phyloP scores from a whole-genome alignment of 1,284 basidiomycete species.

The Thelephora terrestris region DNA sequence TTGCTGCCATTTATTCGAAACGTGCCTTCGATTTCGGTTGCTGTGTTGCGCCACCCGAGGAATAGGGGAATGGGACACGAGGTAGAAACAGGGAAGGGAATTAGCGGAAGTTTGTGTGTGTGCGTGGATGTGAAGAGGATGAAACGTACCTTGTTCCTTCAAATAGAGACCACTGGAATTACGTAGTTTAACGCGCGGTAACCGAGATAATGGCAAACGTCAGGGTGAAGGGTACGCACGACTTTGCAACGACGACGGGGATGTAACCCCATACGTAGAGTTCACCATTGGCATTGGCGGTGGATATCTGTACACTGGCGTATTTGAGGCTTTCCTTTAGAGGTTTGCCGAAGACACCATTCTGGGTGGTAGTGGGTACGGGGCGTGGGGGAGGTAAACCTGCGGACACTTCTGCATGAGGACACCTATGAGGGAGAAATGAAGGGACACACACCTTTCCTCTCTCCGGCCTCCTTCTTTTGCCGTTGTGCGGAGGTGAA shows the following conservation, averaged over 20 bases:
- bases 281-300: constrained; percentile 75
- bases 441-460: constrained; percentile 24
- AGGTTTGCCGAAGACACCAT: constrained; percentile 78
- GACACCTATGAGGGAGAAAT: constrained; percentile 3
- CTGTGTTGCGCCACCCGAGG: constrained; percentile 27
- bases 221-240: constrained; percentile 41
- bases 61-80: constrained; percentile 2
- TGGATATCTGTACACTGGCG: constrained; percentile 91
- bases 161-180: constrained; percentile 70
- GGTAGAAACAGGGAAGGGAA: constrained; percentile 4
- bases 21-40: constrained; percentile 90
- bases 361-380: constrained; percentile 18
- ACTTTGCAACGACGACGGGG: constrained; percentile 95
- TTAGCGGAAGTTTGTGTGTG: too few species aligned
- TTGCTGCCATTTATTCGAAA: constrained; percentile 92
- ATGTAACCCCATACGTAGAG: constrained; percentile 91
- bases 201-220: constrained; percentile 3
- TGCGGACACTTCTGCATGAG: neutral
- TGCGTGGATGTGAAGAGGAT: neutral
- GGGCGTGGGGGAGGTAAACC: constrained; percentile 1
- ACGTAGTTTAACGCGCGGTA: neutral
- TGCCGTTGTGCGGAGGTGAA: constrained; percentile 54
- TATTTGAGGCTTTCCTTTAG: constrained; percentile 77
- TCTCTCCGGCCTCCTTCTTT: constrained; percentile 39
- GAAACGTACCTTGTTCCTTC: constrained; percentile 71